phyloP scores from a whole-genome alignment of 257 asterid genomes.

The Eucommia ulmoides region DNA sequence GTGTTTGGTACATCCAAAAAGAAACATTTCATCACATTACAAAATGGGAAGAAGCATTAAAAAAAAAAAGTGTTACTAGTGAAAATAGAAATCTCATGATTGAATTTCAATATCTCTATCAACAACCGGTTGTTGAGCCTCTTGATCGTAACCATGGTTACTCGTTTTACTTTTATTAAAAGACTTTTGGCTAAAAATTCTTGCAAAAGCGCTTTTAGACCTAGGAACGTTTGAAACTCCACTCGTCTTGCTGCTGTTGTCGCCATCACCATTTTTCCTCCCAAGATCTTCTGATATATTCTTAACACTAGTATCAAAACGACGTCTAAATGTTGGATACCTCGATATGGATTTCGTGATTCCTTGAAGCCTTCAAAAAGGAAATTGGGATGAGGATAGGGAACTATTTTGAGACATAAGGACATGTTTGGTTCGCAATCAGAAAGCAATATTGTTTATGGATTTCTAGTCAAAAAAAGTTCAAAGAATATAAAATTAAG shows the following conservation, averaged over 20 bases:
- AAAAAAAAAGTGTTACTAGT: no score
- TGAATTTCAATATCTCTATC: slow-evolving; percentile 38
- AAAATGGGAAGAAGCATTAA: no score
- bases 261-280: slow-evolving; percentile 31
- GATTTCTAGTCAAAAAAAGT: no score
- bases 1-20: no score
- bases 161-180: slow-evolving; percentile 24
- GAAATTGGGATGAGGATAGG: background rate
- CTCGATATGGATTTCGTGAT: slow-evolving; percentile 82
- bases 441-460: no score
- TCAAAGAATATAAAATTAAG: no score
- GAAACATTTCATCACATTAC: no score
- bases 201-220: slow-evolving; percentile 56
- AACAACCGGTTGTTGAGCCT: slow-evolving; percentile 23
- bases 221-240: slow-evolving; percentile 25
- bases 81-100: no score
- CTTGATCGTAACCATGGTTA: slow-evolving; percentile 27
- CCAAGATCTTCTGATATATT: slow-evolving; percentile 54
- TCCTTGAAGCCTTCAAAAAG: slow-evolving; percentile 52
- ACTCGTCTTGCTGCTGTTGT: slow-evolving; percentile 10
- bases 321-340: slow-evolving; percentile 79
- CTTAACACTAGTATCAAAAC: slow-evolving; percentile 54
- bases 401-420: slow-evolving; percentile 4
- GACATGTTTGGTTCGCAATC: background rate
- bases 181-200: slow-evolving; percentile 52